These are phyloP conservation scores for Penicillium sp. DNA, from an alignment of 2,329 filamentous ascomycete genomes.

Conservation along the genomic window DNA sequence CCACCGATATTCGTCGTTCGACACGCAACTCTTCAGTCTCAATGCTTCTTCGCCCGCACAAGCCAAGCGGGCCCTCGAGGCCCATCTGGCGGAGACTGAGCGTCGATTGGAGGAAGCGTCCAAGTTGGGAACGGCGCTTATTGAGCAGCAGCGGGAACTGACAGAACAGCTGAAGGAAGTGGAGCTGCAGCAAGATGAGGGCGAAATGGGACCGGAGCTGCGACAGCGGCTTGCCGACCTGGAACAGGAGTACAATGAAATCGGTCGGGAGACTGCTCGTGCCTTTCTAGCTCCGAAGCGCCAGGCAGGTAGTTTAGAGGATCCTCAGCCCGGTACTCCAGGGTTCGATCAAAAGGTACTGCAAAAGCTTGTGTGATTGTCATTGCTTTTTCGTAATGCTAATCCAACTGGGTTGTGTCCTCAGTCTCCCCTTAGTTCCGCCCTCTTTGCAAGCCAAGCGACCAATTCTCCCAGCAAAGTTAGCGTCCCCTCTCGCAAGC, in stretches of 20 bases:
- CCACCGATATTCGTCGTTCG: constrained; percentile 81
- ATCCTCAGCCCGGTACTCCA: constrained; percentile 49
- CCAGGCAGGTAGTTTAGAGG: constrained; percentile 72
- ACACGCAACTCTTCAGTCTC: constrained; percentile 76
- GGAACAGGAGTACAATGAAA: constrained; percentile 93
- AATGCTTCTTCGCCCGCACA: constrained; percentile 84
- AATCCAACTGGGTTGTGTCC: constrained; percentile 21
- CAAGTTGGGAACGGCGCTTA: constrained; percentile 81
- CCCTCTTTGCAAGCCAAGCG: constrained; percentile 81
- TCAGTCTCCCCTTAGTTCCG: constrained; percentile 71
- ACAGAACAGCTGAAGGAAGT: constrained; percentile 82
- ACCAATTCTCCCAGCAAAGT: constrained; percentile 88
- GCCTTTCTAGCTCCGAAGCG: constrained; percentile 83
- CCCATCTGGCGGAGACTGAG: constrained; percentile 90
- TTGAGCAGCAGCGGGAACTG: constrained; percentile 84
- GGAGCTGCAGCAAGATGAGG: constrained; percentile 73
- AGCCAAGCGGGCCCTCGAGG: constrained; percentile 84
- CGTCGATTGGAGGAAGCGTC: constrained; percentile 89
- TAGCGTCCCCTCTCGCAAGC: constrained; percentile 80
- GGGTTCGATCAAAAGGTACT: constrained; percentile 53
- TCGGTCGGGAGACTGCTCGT: constrained; percentile 84
- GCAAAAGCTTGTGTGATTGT: background rate
- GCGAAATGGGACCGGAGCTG: constrained; percentile 79
- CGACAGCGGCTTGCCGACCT: constrained; percentile 81
- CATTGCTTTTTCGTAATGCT: background rate